Evolutionary conservation across 2,329 filamentous ascomycete species (phyloP), one percentile per base, ranked within the genome.

Genomic region (Clarireedia hainanense): DNA sequence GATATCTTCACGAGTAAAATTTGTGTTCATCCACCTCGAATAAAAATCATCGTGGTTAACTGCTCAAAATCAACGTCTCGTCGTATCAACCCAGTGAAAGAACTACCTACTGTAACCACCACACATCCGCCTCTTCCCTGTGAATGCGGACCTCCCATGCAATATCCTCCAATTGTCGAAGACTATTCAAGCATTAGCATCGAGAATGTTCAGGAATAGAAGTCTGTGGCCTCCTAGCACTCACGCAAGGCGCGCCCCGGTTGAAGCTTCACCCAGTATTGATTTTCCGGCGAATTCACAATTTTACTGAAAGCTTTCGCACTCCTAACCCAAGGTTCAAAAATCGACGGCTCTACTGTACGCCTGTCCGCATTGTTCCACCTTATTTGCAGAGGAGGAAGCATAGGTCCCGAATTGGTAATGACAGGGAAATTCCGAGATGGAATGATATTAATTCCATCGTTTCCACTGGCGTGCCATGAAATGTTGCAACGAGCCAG

Each of bases 131-230:
- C 94, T 78, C 67, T 87, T 83, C 1, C 94, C 94, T 5, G 84
- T 86, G 67, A 97, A 99, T 0, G 81, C 81, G 51, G 84, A 84
- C 64, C 94, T 78, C 1, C 92, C 94, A 71, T 99, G 94, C 63
- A 97, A 74, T 36, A 96, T 87, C 57, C 94, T 81, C 91, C 92
- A 96, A 67, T 99, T 97, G 69, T 99, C 89, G 70, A 99, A 96
- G 47, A 97, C 88, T 88, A 63, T 10, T 9, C 1, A 24, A 46
- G 48, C 5, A 12, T 46, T 10, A 52, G 48, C 12, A 20, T 17
- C 3, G 1, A 4, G 14, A 1, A 6, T 12, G 2, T 57, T 34
- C 57, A 50, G 14, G 5, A 14, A 2, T 7, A 15, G 51, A 9
- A 20, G 37, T 17, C 24, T 15, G 5, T 12, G 4, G 15, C 39